Evolutionary conservation across 2,329 filamentous ascomycete species (phyloP).

Genomic region (Pezicula neosporulosa): DNA sequence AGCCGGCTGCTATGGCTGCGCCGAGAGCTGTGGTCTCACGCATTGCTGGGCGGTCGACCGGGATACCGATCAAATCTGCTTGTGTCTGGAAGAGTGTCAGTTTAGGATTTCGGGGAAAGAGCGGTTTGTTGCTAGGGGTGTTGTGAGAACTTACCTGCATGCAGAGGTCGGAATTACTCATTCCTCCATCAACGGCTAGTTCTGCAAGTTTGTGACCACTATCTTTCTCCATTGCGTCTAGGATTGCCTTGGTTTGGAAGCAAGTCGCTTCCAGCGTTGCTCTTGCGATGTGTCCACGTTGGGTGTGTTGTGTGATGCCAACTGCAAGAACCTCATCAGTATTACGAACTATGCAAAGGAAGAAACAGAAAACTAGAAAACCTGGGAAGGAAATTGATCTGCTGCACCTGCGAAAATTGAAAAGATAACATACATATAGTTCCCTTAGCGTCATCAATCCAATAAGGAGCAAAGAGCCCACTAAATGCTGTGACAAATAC

Average conservation of each 20-base stretch:
- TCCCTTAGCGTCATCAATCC: conserved; percentile 89
- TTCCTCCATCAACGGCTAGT: conserved; percentile 82
- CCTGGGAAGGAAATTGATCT: conserved; percentile 32
- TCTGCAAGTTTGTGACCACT: conserved; percentile 71
- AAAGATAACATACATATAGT: conserved; percentile 49
- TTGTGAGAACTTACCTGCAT: conserved; percentile 60
- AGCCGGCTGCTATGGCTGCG: conserved; percentile 84
- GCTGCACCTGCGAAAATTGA: too few relatives aligned
- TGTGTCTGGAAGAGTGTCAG: conserved; percentile 54
- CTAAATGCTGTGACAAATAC: conserved; percentile 89
- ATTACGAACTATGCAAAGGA: too few relatives aligned
- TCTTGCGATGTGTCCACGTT: conserved; percentile 81
- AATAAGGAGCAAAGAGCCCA: conserved; percentile 88
- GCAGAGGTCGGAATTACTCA: conserved; percentile 83
- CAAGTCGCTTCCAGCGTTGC: conserved; percentile 89
- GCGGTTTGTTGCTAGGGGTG: background rate
- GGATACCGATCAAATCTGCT: conserved; percentile 79
- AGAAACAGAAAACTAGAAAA: conserved; percentile 26
- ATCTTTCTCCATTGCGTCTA: conserved; percentile 88
- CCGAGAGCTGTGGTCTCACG: conserved; percentile 86
- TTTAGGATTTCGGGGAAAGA: background rate
- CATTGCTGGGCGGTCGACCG: conserved; percentile 82
- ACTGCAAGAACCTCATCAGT: conserved; percentile 36
- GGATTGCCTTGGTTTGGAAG: conserved; percentile 88
- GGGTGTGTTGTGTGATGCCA: conserved; percentile 80